These are phyloP conservation scores for Stachybotrys chlorohalonatus DNA, from an alignment of 2,329 filamentous ascomycete genomes.

Conservation along the genomic window DNA sequence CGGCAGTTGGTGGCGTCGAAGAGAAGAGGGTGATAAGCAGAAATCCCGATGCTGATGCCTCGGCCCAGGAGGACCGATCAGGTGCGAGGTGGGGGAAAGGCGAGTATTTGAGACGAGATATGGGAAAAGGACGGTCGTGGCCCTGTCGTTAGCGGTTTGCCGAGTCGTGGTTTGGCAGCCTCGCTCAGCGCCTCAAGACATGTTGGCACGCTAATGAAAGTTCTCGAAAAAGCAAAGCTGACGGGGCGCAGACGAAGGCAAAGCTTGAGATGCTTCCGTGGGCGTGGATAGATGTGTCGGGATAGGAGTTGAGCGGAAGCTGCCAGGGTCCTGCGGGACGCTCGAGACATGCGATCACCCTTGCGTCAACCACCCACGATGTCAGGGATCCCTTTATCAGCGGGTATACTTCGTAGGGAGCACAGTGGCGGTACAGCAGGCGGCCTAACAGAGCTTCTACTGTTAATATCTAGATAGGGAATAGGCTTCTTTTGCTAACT, in stretches of 20 bases:
- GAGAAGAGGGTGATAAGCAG: neutral
- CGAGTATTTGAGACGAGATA: neutral
- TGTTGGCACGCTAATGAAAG: neutral
- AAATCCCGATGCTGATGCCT: neutral
- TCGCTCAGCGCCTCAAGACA: neutral
- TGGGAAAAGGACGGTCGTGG: too few relatives aligned
- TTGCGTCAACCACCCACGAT: neutral
- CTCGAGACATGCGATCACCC: neutral
- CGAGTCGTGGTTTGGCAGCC: neutral
- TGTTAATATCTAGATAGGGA: too few relatives aligned
- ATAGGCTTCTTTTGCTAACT: too few relatives aligned
- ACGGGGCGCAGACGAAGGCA: neutral
- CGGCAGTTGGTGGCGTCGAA: neutral
- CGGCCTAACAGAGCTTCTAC: too few relatives aligned
- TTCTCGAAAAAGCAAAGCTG: neutral
- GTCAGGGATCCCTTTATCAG: neutral
- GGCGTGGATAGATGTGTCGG: neutral
- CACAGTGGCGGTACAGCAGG: neutral
- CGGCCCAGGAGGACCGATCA: neutral
- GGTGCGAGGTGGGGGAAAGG: neutral
- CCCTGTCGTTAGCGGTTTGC: neutral
- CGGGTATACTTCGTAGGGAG: neutral
- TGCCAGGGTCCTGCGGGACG: constrained; percentile 1
- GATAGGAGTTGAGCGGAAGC: neutral
- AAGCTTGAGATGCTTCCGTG: neutral